Conservation (phyloP, 1,139 yeast species). For the Kurtzmaniella quercitrusa region DNA sequence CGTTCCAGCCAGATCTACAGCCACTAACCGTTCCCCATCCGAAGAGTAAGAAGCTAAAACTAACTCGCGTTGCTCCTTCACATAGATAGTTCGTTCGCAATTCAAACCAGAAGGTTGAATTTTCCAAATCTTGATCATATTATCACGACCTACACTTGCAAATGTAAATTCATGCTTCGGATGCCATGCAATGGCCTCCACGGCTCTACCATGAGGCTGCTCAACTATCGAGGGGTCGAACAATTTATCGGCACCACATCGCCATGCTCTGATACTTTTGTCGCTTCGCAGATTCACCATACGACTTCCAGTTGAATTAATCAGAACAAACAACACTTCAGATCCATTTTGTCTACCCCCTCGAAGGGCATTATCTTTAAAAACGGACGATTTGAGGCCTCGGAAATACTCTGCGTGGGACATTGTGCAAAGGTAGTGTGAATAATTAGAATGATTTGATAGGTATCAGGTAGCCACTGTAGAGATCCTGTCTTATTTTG, state of each 20-base stretch:
- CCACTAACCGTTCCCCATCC: constrained; percentile 52
- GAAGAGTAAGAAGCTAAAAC: constrained; percentile 40
- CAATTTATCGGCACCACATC: constrained; percentile 24
- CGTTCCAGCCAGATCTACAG: constrained; percentile 38
- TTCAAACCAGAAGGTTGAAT: constrained; percentile 29
- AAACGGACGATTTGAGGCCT: constrained; percentile 18
- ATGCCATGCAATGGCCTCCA: constrained; percentile 57
- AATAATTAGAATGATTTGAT: not conserved
- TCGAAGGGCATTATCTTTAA: constrained; percentile 25
- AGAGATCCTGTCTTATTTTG: not conserved
- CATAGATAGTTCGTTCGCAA: constrained; percentile 29
- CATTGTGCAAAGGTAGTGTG: constrained; percentile 2
- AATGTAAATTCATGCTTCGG: constrained; percentile 49
- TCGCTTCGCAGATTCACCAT: constrained; percentile 47
- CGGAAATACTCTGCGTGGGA: constrained; percentile 20
- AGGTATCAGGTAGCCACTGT: too few relatives aligned
- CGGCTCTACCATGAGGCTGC: constrained; percentile 43
- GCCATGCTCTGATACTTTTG: constrained; percentile 43
- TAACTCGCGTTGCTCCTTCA: constrained; percentile 15
- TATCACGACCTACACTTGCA: constrained; percentile 59
- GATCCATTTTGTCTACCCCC: constrained; percentile 18
- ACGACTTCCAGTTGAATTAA: constrained; percentile 41
- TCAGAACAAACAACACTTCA: constrained; percentile 29
- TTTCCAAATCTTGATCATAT: constrained; percentile 56
- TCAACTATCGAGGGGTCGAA: constrained; percentile 36